phyloP scores from a whole-genome alignment of 441 rosid genomes.

The Euphorbia celastroides region DNA sequence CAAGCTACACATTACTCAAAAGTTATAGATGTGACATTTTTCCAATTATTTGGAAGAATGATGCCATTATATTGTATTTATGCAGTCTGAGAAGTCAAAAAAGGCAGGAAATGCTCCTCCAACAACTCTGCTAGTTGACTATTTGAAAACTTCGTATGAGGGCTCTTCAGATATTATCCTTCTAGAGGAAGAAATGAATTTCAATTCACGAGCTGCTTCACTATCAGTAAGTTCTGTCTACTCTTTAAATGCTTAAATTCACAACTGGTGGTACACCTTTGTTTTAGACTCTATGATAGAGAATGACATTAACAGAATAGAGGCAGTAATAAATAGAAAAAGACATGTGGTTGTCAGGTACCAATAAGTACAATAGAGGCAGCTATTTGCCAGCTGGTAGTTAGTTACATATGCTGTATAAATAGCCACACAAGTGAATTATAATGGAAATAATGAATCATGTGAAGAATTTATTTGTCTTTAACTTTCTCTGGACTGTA shows the following conservation, averaged over 20 bases:
- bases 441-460: too few species aligned
- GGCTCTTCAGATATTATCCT: conserved; percentile 52
- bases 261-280: not conserved
- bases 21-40: too few species aligned
- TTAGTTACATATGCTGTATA: too few species aligned
- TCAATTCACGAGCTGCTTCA: conserved; percentile 83
- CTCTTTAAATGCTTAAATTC: not conserved
- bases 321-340: not conserved
- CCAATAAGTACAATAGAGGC: too few species aligned
- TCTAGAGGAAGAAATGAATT: conserved; percentile 79
- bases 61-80: conserved; percentile 10
- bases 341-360: not conserved
- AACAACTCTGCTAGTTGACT: conserved; percentile 51
- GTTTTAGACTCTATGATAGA: not conserved
- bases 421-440: too few species aligned
- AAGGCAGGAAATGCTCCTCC: conserved; percentile 74
- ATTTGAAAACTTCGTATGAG: conserved; percentile 49
- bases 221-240: conserved; percentile 44
- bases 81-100: conserved; percentile 87
- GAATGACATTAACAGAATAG: not conserved
- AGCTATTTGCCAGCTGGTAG: too few species aligned
- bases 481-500: not conserved
- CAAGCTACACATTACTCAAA: too few species aligned
- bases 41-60: not conserved
- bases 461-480: not conserved